Evolutionary conservation across 768 basidiomycete species (phyloP).

Genomic region (Tubosaeta brunneosetosa): DNA sequence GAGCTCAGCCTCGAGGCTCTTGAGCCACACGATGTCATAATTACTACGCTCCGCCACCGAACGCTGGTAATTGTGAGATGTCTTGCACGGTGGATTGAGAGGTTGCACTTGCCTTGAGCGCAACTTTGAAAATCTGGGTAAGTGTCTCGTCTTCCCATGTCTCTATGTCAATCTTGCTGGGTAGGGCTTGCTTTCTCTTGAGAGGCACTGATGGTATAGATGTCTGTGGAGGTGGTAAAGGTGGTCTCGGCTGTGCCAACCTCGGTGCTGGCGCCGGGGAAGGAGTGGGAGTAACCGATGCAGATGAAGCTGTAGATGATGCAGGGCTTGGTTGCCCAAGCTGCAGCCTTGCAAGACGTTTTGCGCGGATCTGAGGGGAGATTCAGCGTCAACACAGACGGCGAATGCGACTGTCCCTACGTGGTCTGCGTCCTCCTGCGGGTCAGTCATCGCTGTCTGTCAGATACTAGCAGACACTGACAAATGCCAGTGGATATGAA

Average conservation of each 20-base stretch:
- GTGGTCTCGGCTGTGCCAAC: constrained; percentile 35
- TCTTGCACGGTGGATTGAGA: background rate
- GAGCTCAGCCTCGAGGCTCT: constrained; percentile 66
- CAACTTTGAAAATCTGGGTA: constrained; percentile 66
- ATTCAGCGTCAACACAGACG: background rate
- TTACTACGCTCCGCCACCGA: constrained; percentile 53
- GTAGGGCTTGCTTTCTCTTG: constrained; percentile 46
- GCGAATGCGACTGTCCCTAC: constrained; percentile 35
- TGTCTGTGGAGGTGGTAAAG: constrained; percentile 24
- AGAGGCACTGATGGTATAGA: constrained; percentile 32
- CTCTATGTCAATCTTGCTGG: constrained; percentile 47
- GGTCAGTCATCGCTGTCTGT: constrained; percentile 37
- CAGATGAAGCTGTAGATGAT: constrained; percentile 20
- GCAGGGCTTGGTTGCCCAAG: constrained; percentile 36
- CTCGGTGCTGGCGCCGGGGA: constrained; percentile 22
- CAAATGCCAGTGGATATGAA: background rate
- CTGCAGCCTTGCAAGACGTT: constrained; percentile 85
- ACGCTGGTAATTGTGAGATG: constrained; percentile 37
- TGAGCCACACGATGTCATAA: constrained; percentile 80
- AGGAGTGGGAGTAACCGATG: constrained; percentile 11
- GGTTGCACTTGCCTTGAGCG: constrained; percentile 60
- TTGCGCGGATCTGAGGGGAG: constrained; percentile 72
- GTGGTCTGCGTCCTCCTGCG: constrained; percentile 77
- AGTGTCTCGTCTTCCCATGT: constrained; percentile 76
- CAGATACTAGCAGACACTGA: background rate